Evolutionary conservation across 2,329 filamentous ascomycete species (phyloP), one percentile per base, ranked within the genome.

Genomic region (Catunica adiposa): DNA sequence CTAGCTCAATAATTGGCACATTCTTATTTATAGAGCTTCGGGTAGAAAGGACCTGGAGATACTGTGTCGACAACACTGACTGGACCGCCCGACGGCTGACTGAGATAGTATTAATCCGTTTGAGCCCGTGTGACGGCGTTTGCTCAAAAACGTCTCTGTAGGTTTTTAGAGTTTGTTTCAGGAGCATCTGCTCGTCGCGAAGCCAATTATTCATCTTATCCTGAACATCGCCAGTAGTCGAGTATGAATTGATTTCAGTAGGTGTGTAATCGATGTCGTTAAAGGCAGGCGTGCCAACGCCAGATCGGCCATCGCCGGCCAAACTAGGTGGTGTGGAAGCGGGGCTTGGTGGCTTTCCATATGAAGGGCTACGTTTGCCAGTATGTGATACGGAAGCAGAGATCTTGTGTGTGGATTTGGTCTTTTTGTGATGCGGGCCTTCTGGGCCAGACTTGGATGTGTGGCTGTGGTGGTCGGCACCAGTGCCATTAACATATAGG

Each of bases 181-280:
- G 75, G 61, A 94, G 74, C 9, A 79, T 80, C 11, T 82, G 79
- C 1, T 80, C 78, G 59, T 94, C 84, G 57, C 79, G 80, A 25
- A 94, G 74, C 89, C 90, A 97, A 2, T 76, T 73, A 0, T 84
- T 83, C 58, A 94, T 76, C 15, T 82, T 77, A 58, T 84, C 84
- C 3, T 86, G 83, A 37, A 94, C 82, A 37, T 74, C 29, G 11
- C 29, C 75, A 9, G 96, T 76, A 62, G 80, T 87, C 46, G 80
- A 82, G 64, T 88, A 89, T 0, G 84, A 80, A 65, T 95, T 96
- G 59, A 81, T 84, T 56, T 83, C 75, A 7, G 80, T 73, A 67
- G 71, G 79, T 60, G 72, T 73, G 6, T 78, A 74, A 26, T 44
- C 46, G 56, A 75, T 74, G 56, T 82, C 76, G 58, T 82, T 82